Base-by-base conservation (phyloP, 306 rosid species). In the Citrullus mucosospermus region DNA sequence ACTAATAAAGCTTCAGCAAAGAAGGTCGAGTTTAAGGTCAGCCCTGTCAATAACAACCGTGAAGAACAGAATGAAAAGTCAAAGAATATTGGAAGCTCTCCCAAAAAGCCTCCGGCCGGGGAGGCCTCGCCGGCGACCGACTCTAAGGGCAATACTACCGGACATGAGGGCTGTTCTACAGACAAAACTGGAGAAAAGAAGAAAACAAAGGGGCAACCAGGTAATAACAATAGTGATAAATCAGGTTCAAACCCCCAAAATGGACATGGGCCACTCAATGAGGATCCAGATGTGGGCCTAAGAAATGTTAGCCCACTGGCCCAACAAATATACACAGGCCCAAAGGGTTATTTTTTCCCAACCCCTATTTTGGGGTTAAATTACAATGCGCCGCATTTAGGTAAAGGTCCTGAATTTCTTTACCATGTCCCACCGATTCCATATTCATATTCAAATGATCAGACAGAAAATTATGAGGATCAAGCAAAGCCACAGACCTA, bases 291-390 rank as follows among this genome's bases (percentile, higher is more conserved):
- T 57, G 50, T 80, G 86, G 78, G 28, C 48, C 81, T 53, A 20
- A 5, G 41, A 77, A 85, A 89, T 88, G 85, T 34, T 25, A 65
- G 20, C 91, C 87, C 84, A 36, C 44, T 88, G 82, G 85, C 79
- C 75, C 91, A 81, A 76, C 88, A 73, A 61, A 39, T 63, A 30
- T 70, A 60, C 51, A 60, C 72, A 5, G 65, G 78, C 59, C 79
- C 88, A 38, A 85, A 81, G 30, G 70, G 50, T 28, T 85, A 81
- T 48, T 77, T 81, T 43, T 78, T 80, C 65, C 87, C 83, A 69
- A 61, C 81, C 2, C 58, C 83, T 81, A 83, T 43, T 79, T 70
- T 83, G 68, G 74, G 81, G 13, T 81, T 86, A 50, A 76, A 85
- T 73, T 75, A 80, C 84, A 80, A 79, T 75, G 84, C 84, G 66